Evolutionary conservation across 2,329 filamentous ascomycete species (phyloP).

Genomic region (Zelopaecilomyces penicillatus): DNA sequence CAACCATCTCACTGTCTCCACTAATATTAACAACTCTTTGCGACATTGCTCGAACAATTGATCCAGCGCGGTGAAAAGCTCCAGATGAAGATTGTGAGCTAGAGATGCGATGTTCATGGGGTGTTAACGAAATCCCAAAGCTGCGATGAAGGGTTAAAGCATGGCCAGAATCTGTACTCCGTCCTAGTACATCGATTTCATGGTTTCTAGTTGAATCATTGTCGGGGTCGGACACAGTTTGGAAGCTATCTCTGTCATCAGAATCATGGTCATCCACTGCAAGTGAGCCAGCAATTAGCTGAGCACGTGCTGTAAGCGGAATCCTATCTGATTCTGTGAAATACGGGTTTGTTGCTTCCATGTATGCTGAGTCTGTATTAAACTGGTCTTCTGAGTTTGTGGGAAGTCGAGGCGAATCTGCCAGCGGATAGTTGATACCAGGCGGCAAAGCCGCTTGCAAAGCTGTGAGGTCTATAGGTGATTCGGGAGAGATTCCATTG

Average conservation of each 20-base stretch:
- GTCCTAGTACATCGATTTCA: conserved; percentile 45
- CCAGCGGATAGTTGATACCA: conserved; percentile 31
- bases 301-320: conserved; percentile 47
- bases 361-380: conserved; percentile 22
- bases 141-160: conserved; percentile 43
- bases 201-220: conserved; percentile 44
- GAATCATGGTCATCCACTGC: conserved; percentile 31
- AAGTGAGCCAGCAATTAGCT: conserved; percentile 46
- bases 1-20: conserved; percentile 78
- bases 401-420: conserved; percentile 16
- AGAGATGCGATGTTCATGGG: conserved; percentile 46
- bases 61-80: conserved; percentile 61
- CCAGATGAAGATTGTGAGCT: conserved; percentile 55
- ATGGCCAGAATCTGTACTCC: conserved; percentile 50
- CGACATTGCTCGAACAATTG: conserved; percentile 79
- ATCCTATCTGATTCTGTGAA: conserved; percentile 50
- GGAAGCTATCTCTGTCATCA: conserved; percentile 45
- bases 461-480: conserved; percentile 45
- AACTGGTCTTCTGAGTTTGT: conserved; percentile 23
- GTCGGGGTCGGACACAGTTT: conserved; percentile 46
- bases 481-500: conserved; percentile 30
- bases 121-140: conserved; percentile 48
- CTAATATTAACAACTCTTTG: conserved; percentile 96
- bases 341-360: conserved; percentile 23
- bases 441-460: conserved; percentile 49